Percentiles rank a stretch among this genome's conserved stretches.
These are phyloP conservation scores for Xylaria sp. DNA, from an alignment of 495 filamentous ascomycete species.

Conservation along the genomic window DNA sequence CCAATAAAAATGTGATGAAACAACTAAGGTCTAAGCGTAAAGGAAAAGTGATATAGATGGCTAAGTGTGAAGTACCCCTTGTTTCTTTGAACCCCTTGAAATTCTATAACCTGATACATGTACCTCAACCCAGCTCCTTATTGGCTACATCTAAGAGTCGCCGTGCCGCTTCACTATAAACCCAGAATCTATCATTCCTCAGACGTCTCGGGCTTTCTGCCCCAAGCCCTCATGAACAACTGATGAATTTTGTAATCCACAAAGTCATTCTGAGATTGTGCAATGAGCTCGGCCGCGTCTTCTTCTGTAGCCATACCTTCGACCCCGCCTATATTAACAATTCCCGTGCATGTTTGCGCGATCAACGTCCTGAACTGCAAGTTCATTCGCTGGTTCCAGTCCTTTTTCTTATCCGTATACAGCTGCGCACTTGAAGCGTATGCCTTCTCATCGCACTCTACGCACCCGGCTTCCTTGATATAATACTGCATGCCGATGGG, in stretches of 20 bases:
- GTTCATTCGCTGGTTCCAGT: constrained; percentile 15
- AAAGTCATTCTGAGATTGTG: not conserved
- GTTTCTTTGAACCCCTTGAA: too few species aligned
- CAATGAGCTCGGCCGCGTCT: constrained; percentile 12
- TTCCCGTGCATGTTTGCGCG: constrained; percentile 9
- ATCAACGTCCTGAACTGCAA: not conserved
- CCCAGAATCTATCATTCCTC: not conserved
- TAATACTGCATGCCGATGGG: constrained; percentile 18
- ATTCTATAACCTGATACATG: too few species aligned
- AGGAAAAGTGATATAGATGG: too few species aligned
- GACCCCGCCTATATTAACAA: constrained; percentile 13
- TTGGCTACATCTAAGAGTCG: too few species aligned
- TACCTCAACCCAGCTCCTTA: too few species aligned
- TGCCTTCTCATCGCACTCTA: constrained; percentile 19
- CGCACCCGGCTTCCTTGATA: constrained; percentile 9
- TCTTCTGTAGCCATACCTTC: constrained; percentile 22
- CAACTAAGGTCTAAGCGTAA: too few species aligned
- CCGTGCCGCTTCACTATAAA: too few species aligned
- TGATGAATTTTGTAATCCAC: constrained; percentile 10
- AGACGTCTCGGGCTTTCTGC: constrained; percentile 11
- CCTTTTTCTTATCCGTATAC: not conserved
- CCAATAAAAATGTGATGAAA: too few species aligned
- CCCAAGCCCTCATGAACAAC: constrained; percentile 17
- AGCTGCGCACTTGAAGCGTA: constrained; percentile 6
- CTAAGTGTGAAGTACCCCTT: too few species aligned